Evolutionary conservation across 495 filamentous ascomycete genomes (phyloP), one percentile per base, ranked within the genome.

Genomic region (Aspergillus bertholletiae): DNA sequence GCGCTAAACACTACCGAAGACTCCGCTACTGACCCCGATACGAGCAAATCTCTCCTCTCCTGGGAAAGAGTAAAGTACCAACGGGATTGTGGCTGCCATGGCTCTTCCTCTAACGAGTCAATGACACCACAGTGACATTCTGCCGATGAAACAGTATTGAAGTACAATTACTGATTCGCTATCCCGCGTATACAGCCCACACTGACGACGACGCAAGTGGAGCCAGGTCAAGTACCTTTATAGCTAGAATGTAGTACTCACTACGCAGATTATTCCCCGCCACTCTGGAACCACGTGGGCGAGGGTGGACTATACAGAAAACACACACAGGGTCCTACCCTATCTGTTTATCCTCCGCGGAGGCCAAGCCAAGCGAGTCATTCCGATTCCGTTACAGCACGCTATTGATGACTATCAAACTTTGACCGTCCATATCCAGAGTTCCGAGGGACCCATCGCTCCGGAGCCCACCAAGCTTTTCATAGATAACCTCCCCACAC

Each of bases 361-460:
- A 51, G 11, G 7, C 18, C 43, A 11, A 35, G 32, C 26, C n/a
- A n/a, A n/a, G n/a, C n/a, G 39, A 18, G 22, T 7, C 41, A 11
- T 35, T 24, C 35, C 44, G 39, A 47, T 26, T n/a, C 13, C 18
- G 45, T 30, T 28, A 11, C 41, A 15, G 23, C 41, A 20, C 53
- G 32, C 53, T 55, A 55, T 55, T 55, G 30, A 43, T 15, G n/a
- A 55, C 53, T 55, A 55, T 48, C 53, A 55, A 55, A 43, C 44
- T 22, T 48, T 55, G 53, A 30, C 30, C 30, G 9, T 2, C 30
- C 8, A 32, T 12, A 11, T n/a, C n/a, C n/a, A n/a, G n/a, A n/a
- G n/a, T n/a, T n/a, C n/a, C n/a, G 23, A 26, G 18, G 41, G 13
- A 5, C 23, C 41, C 17, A 22, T 45, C 7, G 9, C 18, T 26